Evolutionary conservation across 805 yeast species (phyloP).

Genomic region (Candida mattraensis): DNA sequence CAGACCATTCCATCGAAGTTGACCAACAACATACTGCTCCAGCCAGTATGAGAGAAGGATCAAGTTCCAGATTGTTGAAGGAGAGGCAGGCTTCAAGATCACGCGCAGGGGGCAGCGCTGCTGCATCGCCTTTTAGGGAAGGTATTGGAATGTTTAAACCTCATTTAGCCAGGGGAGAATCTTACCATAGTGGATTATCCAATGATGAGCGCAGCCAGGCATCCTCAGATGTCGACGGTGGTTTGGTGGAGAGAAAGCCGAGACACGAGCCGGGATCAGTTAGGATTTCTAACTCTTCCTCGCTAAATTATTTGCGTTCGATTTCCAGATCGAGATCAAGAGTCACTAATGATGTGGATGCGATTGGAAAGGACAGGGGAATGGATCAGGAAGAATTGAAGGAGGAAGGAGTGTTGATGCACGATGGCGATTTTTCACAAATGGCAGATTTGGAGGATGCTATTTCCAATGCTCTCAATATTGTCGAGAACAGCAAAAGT

Average conservation of each 20-base stretch:
- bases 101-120: constrained; percentile 9
- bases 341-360: constrained; percentile 36
- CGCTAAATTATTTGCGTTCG: constrained; percentile 59
- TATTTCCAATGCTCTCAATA: constrained; percentile 45
- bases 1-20: constrained; percentile 37
- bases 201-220: constrained; percentile 36
- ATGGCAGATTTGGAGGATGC: constrained; percentile 51
- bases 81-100: constrained; percentile 26
- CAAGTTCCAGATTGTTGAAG: constrained; percentile 31
- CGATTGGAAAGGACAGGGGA: constrained; percentile 28
- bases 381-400: constrained; percentile 42
- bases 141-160: constrained; percentile 43
- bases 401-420: constrained; percentile 56
- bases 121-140: constrained; percentile 28
- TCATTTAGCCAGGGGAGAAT: constrained; percentile 76
- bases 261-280: constrained; percentile 37
- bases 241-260: constrained; percentile 40
- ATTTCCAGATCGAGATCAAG: constrained; percentile 66
- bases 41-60: constrained; percentile 46
- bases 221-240: constrained; percentile 4
- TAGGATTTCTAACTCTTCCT: constrained; percentile 33
- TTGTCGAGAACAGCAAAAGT: constrained; percentile 27
- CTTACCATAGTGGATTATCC: constrained; percentile 59
- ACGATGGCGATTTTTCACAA: constrained; percentile 49
- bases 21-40: constrained; percentile 43